A percentile compares a stretch with the other conserved stretches of the same genome.
Evolutionary conservation across 768 basidiomycete species (phyloP).

Genomic region (Mycena galericulata): DNA sequence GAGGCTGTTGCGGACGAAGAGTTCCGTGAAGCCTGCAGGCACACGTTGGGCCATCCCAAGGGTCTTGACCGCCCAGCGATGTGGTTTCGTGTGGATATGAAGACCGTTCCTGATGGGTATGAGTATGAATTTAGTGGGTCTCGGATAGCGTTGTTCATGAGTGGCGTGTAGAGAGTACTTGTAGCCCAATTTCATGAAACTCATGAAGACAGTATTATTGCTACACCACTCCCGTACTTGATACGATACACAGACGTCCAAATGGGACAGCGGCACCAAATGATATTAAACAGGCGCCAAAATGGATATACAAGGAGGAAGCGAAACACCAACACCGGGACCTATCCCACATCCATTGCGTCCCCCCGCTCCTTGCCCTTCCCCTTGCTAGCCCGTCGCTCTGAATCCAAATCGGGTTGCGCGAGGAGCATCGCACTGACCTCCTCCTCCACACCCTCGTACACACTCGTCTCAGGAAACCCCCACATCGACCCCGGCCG

Average conservation of each 20-base stretch:
- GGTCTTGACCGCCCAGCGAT: too few relatives aligned
- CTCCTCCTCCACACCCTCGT: constrained; percentile 78
- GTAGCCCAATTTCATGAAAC: too few relatives aligned
- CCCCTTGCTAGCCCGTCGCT: constrained; percentile 47
- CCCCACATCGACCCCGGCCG: constrained; percentile 80
- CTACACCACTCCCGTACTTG: background rate
- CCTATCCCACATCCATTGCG: constrained; percentile 78
- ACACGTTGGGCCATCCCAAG: too few relatives aligned
- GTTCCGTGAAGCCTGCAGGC: too few relatives aligned
- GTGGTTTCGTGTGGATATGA: too few relatives aligned
- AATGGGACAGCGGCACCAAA: background rate
- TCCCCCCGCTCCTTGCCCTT: constrained; percentile 69
- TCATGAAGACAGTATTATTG: constrained; percentile 13
- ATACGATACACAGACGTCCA: background rate
- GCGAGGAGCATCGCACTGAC: constrained; percentile 54
- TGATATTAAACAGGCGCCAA: constrained; percentile 20
- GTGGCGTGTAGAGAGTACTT: too few relatives aligned
- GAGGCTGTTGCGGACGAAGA: too few relatives aligned
- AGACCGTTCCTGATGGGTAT: too few relatives aligned
- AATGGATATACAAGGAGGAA: background rate
- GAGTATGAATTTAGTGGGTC: too few relatives aligned
- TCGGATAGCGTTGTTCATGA: too few relatives aligned
- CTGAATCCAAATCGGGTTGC: constrained; percentile 38
- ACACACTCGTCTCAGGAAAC: constrained; percentile 82
- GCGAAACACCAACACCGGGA: constrained; percentile 35